Percentiles rank a stretch among this genome's conserved stretches.
phyloP scores from a whole-genome alignment of 768 basidiomycete species.

The Boletales sp. region DNA sequence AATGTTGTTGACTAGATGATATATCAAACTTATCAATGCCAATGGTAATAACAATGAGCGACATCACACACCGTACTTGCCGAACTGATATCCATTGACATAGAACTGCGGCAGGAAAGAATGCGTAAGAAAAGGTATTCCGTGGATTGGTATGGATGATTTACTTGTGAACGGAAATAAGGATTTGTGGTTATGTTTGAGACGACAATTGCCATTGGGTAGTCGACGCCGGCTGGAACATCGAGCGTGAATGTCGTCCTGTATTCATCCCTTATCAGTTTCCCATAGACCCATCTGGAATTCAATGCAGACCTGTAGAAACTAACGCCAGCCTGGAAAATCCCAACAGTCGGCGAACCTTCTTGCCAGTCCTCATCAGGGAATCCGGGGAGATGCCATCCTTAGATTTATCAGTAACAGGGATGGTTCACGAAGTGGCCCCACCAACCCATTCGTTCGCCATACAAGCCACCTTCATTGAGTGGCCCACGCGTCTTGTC shows the following conservation, averaged over 20 bases:
- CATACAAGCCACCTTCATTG: conserved; percentile 58
- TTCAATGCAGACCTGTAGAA: conserved; percentile 40
- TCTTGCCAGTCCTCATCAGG: conserved; percentile 44
- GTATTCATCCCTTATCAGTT: not conserved
- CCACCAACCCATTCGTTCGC: conserved; percentile 43
- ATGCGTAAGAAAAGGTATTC: not conserved
- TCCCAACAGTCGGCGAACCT: conserved; percentile 40
- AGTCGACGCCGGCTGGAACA: conserved; percentile 45
- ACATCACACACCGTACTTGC: conserved; percentile 19
- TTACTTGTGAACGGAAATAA: conserved; percentile 36
- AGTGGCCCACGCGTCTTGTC: conserved; percentile 52
- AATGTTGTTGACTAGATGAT: conserved; percentile 21
- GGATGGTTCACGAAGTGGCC: not conserved
- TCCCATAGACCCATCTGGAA: not conserved
- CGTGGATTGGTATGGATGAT: not conserved
- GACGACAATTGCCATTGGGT: conserved; percentile 6
- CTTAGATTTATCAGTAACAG: conserved; percentile 8
- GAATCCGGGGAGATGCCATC: conserved; percentile 59
- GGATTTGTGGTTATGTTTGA: conserved; percentile 4
- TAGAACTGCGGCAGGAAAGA: conserved; percentile 14
- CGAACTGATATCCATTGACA: conserved; percentile 26
- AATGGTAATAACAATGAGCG: no score
- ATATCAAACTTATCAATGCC: not conserved
- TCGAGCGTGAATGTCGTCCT: conserved; percentile 39
- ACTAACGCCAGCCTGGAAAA: conserved; percentile 41